These are phyloP conservation scores for Aspergillus saccharolyticus DNA, from an alignment of 495 filamentous ascomycete species.

Conservation along the genomic window DNA sequence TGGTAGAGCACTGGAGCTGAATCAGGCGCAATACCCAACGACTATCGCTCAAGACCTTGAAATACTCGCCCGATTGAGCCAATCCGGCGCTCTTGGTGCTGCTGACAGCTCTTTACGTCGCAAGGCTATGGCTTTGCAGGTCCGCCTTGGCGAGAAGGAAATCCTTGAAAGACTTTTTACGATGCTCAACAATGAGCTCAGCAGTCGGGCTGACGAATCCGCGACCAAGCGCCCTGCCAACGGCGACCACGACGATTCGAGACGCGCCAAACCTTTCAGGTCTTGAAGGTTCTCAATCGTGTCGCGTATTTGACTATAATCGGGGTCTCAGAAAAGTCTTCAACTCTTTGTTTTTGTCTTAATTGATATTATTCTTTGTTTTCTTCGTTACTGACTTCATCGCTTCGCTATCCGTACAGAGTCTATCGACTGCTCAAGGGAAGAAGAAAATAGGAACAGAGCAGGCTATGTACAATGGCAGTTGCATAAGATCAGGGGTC, in stretches of 20 bases:
- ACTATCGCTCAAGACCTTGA: constrained; percentile 57
- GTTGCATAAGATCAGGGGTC: constrained; percentile 24
- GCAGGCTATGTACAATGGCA: constrained; percentile 43
- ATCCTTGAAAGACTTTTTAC: constrained; percentile 50
- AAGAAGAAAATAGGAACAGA: constrained; percentile 15
- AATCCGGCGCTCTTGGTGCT: constrained; percentile 15
- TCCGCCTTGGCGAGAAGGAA: constrained; percentile 76
- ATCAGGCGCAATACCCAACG: constrained; percentile 53
- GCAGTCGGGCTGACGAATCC: constrained; percentile 16
- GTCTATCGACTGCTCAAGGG: constrained; percentile 23
- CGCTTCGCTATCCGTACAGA: constrained; percentile 39
- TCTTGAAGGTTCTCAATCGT: constrained; percentile 17
- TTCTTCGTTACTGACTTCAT: constrained; percentile 38
- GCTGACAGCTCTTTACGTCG: constrained; percentile 32
- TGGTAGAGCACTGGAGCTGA: constrained; percentile 25
- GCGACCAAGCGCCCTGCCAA: constrained; percentile 17
- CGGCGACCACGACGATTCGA: constrained; percentile 27
- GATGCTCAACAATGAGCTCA: constrained; percentile 26
- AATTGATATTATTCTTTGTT: constrained; percentile 25
- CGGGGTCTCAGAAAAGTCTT: constrained; percentile 17
- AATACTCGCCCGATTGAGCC: constrained; percentile 38
- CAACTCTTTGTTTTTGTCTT: constrained; percentile 27
- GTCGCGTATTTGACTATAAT: background rate
- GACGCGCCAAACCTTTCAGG: constrained; percentile 36
- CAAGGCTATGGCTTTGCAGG: constrained; percentile 64